Base-by-base conservation (phyloP, 805 yeast species). In the Pichia heedii region DNA sequence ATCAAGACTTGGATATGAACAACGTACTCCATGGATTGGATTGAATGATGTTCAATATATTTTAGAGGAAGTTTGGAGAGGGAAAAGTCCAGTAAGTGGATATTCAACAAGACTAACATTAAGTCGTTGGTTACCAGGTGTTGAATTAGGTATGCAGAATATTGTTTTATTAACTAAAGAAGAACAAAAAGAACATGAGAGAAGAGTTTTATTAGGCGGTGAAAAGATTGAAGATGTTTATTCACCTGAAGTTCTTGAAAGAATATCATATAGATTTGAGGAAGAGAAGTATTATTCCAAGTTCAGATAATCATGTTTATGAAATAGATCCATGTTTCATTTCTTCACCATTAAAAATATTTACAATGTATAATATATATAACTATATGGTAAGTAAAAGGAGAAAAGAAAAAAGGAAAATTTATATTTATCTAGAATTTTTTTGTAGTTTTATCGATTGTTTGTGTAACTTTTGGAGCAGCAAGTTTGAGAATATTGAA, bases 61-160 rank as follows among this genome's bases (percentile, higher is more conserved):
- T 15, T 69, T 89, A 30, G 97, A 90, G 57, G 99, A 93, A 63
- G 82, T 93, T 3, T 93, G 79, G 68, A 77, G 94, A 48, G 97
- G 97, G 13, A 87, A 88, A 61, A 83, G 96, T 0, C 93, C 94
- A 16, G 72, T 89, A 13, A 81, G 95, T 16, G 84, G 89, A 18
- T 84, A 72, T 53, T 81, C 89, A 6, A 84, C 94, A 1, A 76
- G 88, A 54, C 67, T 90, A 47, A 77, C 90, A 1, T 69, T 93
- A 33, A 79, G 95, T 1, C 70, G 84, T 57, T 93, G 99, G 99
- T 82, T 79, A 49, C 87, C 86, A 7, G 54, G 59, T 1, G 66
- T 72, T 52, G 84, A 81, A 12, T 66, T 84, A 22, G 71, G 79
- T 18, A 62, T 80, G 47, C 90, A 84, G 52, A 93, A 93, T 60